Evolutionary conservation across 176 grass and related monocot genomes (phyloP), one percentile per base, ranked within the genome.

Genomic region (Eremochloa ophiuroides): DNA sequence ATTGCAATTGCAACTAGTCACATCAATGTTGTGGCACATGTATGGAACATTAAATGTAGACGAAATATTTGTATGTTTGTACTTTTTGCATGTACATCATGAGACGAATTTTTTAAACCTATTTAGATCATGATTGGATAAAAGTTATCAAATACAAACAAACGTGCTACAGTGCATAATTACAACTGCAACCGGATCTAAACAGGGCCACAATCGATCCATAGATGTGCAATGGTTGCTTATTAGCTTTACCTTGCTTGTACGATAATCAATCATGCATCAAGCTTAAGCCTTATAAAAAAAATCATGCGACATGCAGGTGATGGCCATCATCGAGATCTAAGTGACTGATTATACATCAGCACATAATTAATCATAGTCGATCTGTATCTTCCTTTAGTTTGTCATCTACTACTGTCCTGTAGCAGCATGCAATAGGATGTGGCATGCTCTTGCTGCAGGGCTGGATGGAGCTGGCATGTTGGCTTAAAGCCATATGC

Each of bases 381-480:
- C 55, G 55, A 59, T 58, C n/a, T 59, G 55, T 26, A 59, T 26
- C 55, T 15, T n/a, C 22, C n/a, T 59, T 26, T 59, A 59, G 17
- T 74, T 74, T 74, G 47, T 74, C 71, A 53, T 74, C 30, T 34
- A 53, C 46, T 74, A 12, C 29, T 55, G 71, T 55, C 29, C 29
- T 37, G 29, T 74, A 31, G 44, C 47, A 68, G 35, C 35, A 38
- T 38, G 33, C 18, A 38, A 10, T 56, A n/a, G n/a, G 51, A 10
- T 56, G 17, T 39, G 20, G 34, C 35, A 38, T 20, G 55, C n/a
- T 59, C 25, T n/a, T 53, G 30, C 18, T 55, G 71, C 47, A 34
- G n/a, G n/a, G 18, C 30, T 74, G 44, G 28, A 17, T 56, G 53
- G 53, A 56, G 53, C 23, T 17, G 14, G 42, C 53, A 59, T n/a